Evolutionary conservation across 225 moss, liverwort and hornwort genomes (phyloP).

Genomic region (Asterella californica): DNA sequence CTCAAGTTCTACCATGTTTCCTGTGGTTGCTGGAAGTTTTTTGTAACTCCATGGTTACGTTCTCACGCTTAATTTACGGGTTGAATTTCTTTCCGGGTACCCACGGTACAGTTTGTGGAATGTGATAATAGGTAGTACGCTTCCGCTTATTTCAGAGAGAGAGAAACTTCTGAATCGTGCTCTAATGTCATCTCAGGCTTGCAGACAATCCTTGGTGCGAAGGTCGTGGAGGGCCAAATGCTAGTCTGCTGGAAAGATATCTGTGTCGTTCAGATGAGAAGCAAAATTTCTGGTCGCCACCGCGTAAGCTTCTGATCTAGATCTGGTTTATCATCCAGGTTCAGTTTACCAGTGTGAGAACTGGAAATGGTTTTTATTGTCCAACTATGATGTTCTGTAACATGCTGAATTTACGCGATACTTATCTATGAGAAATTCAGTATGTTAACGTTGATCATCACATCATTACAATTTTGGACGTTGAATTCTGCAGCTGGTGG

Average conservation of each 20-base stretch:
- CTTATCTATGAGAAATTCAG: background rate
- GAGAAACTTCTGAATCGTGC: background rate
- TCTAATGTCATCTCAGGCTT: background rate
- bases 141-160: background rate
- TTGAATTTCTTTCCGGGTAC: too few species aligned
- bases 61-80: background rate
- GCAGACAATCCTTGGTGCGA: conserved; percentile 11
- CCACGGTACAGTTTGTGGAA: too few species aligned
- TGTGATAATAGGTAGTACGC: too few species aligned
- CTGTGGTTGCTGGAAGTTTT: too few species aligned
- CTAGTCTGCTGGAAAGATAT: background rate
- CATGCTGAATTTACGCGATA: background rate
- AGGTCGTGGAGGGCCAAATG: background rate
- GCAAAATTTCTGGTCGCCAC: background rate
- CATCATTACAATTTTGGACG: background rate
- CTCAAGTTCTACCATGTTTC: too few species aligned
- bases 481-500: background rate
- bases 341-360: too few species aligned
- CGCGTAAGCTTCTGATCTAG: conserved; percentile 1
- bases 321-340: background rate
- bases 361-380: background rate
- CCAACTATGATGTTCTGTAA: background rate
- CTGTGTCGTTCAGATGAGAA: background rate
- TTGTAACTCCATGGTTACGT: too few species aligned
- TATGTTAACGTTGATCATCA: background rate